Conservation (phyloP, 768 basidiomycete species). For the Trichaptum fuscoviolaceum region DNA sequence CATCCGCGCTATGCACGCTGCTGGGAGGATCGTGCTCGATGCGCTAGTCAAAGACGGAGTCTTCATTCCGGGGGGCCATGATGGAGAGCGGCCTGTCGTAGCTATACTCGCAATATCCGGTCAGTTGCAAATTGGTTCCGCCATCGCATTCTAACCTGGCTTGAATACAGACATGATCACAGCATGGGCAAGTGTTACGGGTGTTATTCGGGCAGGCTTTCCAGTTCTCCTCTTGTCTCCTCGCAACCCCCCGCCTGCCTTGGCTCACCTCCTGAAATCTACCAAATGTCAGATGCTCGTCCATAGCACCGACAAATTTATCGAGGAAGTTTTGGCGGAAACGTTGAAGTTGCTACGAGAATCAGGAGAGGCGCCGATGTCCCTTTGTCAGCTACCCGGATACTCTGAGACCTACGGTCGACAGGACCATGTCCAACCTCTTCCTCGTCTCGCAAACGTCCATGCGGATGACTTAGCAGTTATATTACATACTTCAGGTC, state of each 20-base stretch:
- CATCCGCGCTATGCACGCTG: neutral
- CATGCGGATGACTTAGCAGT: constrained; percentile 4
- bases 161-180: neutral
- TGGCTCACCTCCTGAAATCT: constrained; percentile 29
- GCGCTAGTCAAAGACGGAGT: neutral
- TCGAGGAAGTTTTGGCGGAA: constrained; percentile 12
- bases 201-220: constrained; percentile 36
- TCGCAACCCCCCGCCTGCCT: constrained; percentile 29
- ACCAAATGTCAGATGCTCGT: constrained; percentile 11
- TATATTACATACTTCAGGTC: constrained; percentile 17
- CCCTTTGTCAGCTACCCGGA: neutral
- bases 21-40: neutral
- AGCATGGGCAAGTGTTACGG: constrained; percentile 21
- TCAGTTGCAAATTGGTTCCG: neutral
- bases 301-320: constrained; percentile 15
- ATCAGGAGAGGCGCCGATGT: neutral
- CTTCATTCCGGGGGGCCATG: neutral
- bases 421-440: neutral
- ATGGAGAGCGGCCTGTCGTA: neutral
- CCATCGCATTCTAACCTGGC: neutral
- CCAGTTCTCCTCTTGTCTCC: constrained; percentile 29
- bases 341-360: neutral
- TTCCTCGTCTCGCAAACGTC: neutral
- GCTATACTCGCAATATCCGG: neutral
- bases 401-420: neutral